Base-by-base conservation (phyloP, 169 alveolate species). In the Amoebophrya sp. region DNA sequence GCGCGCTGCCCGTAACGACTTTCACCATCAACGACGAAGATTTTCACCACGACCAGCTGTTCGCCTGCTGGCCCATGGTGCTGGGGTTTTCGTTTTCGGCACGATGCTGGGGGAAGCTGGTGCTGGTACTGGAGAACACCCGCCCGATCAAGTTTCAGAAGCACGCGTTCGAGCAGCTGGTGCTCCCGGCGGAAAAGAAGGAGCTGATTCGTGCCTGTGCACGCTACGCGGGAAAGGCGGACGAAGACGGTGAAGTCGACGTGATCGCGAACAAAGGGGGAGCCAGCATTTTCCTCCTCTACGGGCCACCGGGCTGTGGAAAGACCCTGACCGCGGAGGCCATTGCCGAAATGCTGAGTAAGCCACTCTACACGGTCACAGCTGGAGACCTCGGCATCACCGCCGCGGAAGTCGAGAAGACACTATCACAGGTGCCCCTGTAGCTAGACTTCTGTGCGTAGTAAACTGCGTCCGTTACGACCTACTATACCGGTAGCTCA, bases 401-500 rank as follows among this genome's bases (percentile, higher is more conserved):
- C n/a, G 93, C 93, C 23, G 89, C 54, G 77, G 93, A 91, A 35
- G 93, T 91, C 89, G 93, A 91, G 93, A 90, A 91, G n/a, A 91
- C 83, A 77, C 39, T 91, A 39, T 91, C 93, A 3, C 93, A 91
- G 93, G 93, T 7, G 23, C 66, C 7, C 40, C 53, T 29, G 32
- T 29, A 25, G 38, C 38, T 23, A 54, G 25, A 23, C 32, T 29
- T 29, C 25, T 0, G 0, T 23, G 25, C 33, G 38, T 18, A 7
- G 40, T 12, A 39, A 3, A 83, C 23, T 29, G 2, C 25, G 41
- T 10, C n/a, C n/a, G 0, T 0, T 23, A 0, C 7, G 0, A 23
- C 29, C 25, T 3, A 35, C 25, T 12, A 32, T 33, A 77, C 29
- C 89, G 40, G 40, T n/a, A n/a, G n/a, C n/a, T n/a, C n/a, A n/a